Conservation (phyloP, 2,329 filamentous ascomycete species). For the Sclerotinia borealis region DNA sequence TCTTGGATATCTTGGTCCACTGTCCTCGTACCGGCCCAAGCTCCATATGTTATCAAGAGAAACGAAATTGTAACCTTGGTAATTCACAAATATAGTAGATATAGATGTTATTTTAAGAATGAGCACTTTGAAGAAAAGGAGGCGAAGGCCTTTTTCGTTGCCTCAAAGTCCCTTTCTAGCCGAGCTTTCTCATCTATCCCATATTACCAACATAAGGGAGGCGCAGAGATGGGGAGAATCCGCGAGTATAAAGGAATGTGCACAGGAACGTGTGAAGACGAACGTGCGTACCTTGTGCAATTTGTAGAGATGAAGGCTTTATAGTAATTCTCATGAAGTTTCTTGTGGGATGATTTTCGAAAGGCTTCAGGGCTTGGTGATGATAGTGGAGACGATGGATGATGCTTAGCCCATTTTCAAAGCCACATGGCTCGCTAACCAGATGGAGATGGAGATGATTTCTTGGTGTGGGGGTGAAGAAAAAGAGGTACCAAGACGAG, state of each 20-base stretch:
- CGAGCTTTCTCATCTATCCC: neutral
- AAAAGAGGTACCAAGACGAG: neutral
- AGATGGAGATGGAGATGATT: neutral
- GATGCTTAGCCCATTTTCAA: neutral
- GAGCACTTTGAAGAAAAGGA: neutral
- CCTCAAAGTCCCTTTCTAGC: neutral
- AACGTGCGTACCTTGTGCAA: neutral
- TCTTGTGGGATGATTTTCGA: neutral
- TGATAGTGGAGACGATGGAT: neutral
- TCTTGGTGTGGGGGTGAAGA: neutral
- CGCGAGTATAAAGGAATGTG: constrained; percentile 5
- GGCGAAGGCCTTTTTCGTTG: neutral
- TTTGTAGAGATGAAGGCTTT: neutral
- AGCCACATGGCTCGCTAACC: constrained; percentile 8
- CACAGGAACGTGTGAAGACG: neutral
- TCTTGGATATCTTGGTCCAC: neutral
- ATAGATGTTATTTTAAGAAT: neutral
- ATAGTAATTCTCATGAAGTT: neutral
- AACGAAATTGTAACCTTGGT: constrained; percentile 5
- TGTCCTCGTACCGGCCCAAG: neutral
- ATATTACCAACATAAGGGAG: neutral
- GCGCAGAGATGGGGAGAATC: neutral
- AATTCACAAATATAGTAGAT: neutral
- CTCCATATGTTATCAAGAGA: constrained; percentile 2
- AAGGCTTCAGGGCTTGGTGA: neutral